phyloP scores from a whole-genome alignment of 2,329 filamentous ascomycete genomes.

The Colletotrichum cuscutae region DNA sequence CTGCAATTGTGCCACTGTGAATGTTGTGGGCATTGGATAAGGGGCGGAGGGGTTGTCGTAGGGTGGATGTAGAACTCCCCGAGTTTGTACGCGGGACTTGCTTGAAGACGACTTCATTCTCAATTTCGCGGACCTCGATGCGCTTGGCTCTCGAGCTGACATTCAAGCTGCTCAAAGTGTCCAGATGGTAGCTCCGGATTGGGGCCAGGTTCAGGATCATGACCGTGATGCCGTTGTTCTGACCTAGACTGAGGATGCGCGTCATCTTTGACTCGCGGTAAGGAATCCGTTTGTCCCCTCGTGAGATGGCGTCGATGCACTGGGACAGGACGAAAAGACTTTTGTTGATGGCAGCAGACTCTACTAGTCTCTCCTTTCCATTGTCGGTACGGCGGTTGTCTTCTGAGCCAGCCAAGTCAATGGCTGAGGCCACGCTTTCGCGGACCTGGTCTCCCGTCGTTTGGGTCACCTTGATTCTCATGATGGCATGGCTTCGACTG shows the following conservation, averaged over 20 bases:
- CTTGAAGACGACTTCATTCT: slow-evolving; percentile 93
- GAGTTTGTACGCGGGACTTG: slow-evolving; percentile 69
- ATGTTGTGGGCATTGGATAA: slow-evolving; percentile 81
- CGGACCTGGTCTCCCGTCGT: slow-evolving; percentile 73
- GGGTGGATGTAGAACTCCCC: slow-evolving; percentile 51
- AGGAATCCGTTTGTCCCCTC: slow-evolving; percentile 80
- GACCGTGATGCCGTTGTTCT: slow-evolving; percentile 94
- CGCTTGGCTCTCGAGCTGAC: slow-evolving; percentile 96
- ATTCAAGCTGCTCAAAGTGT: slow-evolving; percentile 92
- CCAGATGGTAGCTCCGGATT: slow-evolving; percentile 90
- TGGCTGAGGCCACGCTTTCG: slow-evolving; percentile 89
- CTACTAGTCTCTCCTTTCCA: slow-evolving; percentile 89
- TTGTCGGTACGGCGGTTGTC: slow-evolving; percentile 96
- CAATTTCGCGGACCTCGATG: slow-evolving; percentile 94
- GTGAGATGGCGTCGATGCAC: slow-evolving; percentile 92
- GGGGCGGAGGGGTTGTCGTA: slow-evolving; percentile 82
- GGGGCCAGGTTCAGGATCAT: slow-evolving; percentile 97
- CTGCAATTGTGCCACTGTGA: slow-evolving; percentile 66
- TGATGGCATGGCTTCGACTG: slow-evolving; percentile 88
- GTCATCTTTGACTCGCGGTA: slow-evolving; percentile 99
- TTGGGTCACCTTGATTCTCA: slow-evolving; percentile 89
- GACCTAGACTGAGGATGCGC: slow-evolving; percentile 87
- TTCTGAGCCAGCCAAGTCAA: slow-evolving; percentile 94
- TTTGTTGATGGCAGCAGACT: slow-evolving; percentile 98
- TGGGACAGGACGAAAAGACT: slow-evolving; percentile 93